Base-by-base conservation (phyloP, 1,284 basidiomycete species). In the Singerocomus inundabilis region DNA sequence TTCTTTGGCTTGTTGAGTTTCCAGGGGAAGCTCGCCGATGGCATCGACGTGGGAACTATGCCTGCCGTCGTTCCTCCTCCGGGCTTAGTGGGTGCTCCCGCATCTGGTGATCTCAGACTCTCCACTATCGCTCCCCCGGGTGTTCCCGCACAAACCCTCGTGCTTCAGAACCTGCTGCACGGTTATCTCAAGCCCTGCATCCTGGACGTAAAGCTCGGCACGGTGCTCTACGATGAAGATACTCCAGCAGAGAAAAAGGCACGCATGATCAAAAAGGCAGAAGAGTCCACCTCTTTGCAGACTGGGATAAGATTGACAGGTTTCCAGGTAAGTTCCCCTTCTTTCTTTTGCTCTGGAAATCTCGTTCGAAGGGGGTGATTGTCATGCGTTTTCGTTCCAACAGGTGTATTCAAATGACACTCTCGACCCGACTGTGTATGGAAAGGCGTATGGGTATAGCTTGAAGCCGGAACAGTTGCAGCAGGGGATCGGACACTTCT, bases 201-300 rank as follows among this genome's bases (percentile, higher is more conserved):
- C 46, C 75, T 97, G 24, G 96, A 98, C 66, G 77, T 93, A 68
- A 98, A 98, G 69, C 85, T 98, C 18, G 95, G 95, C 1, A 93
- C 88, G 0, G 77, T 89, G 8, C 77, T 98, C 5, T 89, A 90
- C 60, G 88, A 90, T 49, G 77, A 83, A 26, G 71, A 71, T 18
- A 86, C 92, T 3, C 71, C 77, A 0, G 78, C 79, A 2, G 91
- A 91, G 57, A 98, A 98, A 72, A 77, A 80, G 49, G 77, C 71
- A 44, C 79, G 91, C 30, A 95, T 96, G 93, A 74, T 80, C 48
- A 77, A 82, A 62, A 78, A 78, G 4, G 90, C 93, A 1, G 72
- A 70, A 31, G 72, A 77, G 21, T 88, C 91, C 2, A 98, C 95
- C 0, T 86, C 82, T 4, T 67, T 77, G 1, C 77, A 84, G 63